Conservation (phyloP, 2,329 filamentous ascomycete species). For the Metarhizium humberi region DNA sequence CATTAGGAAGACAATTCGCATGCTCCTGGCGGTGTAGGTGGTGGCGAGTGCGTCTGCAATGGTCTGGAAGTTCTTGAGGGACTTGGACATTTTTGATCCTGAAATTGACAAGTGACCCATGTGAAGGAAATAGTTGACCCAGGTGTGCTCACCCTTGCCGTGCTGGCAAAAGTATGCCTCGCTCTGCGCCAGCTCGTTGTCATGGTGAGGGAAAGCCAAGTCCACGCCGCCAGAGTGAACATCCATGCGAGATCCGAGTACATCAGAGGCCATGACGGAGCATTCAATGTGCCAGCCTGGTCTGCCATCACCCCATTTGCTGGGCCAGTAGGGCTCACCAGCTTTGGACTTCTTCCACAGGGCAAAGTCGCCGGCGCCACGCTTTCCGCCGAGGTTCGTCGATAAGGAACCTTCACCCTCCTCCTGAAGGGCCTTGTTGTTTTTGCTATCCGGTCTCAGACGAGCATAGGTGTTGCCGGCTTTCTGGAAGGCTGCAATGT, state of each 20-base stretch:
- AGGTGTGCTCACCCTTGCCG: slow-evolving; percentile 51
- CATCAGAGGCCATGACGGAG: slow-evolving; percentile 86
- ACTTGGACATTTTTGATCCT: slow-evolving; percentile 94
- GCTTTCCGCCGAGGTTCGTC: slow-evolving; percentile 55
- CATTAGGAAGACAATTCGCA: slow-evolving; percentile 80
- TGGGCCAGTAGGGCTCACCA: slow-evolving; percentile 85
- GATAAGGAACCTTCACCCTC: slow-evolving; percentile 83
- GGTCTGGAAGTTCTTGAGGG: slow-evolving; percentile 90
- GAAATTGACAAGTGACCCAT: slow-evolving; percentile 84
- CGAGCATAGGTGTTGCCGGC: slow-evolving; percentile 79
- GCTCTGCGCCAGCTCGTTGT: slow-evolving; percentile 84
- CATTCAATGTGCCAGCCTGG: slow-evolving; percentile 98
- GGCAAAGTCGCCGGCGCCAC: slow-evolving; percentile 74
- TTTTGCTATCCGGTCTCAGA: slow-evolving; percentile 75
- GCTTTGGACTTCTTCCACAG: slow-evolving; percentile 90
- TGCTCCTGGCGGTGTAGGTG: slow-evolving; percentile 64
- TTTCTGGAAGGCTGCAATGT: slow-evolving; percentile 77
- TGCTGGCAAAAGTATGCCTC: slow-evolving; percentile 68
- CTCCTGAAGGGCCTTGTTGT: slow-evolving; percentile 72
- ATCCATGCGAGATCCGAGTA: slow-evolving; percentile 79
- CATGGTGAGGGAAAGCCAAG: slow-evolving; percentile 83
- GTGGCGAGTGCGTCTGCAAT: slow-evolving; percentile 70
- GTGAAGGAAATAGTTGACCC: slow-evolving; percentile 94
- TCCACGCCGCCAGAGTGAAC: slow-evolving; percentile 92
- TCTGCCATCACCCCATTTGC: slow-evolving; percentile 76